Base-by-base conservation (phyloP, 768 basidiomycete species). In the Rhodotorula kratochvilovae region DNA sequence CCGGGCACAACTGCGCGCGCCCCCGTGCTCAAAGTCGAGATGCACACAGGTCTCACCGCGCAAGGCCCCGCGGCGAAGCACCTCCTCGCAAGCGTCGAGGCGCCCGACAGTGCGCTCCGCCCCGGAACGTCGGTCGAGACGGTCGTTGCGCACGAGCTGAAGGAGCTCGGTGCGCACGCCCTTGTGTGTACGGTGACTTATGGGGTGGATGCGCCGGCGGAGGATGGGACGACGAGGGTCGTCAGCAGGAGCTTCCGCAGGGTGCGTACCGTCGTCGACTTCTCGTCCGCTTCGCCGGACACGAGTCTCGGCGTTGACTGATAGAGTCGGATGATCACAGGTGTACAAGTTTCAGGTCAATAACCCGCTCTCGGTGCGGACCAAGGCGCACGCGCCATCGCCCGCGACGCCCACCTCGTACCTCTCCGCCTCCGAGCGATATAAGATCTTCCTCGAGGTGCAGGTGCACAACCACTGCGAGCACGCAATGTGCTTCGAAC, bases 161-260 rank as follows among this genome's bases (percentile, higher is more conserved):
- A 96, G 81, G 93, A 97, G 78, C 83, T 95, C 29, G 92, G 92
- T 1, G 87, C 91, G 78, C 92, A 95, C 79, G 90, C 94, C 19
- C 82, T 97, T 50, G 90, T 87, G 4, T 92, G 91, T 77, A 87
- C 87, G 12, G 90, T 95, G 36, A 85, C 85, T 33, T 96, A 95
- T 82, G 87, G 85, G 23, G 56, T n/a, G n/a, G 83, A 89, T 19
- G 87, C 88, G 5, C 75, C 75, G 3, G 78, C 70, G 0, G 61
- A 70, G 25, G 70, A 53, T 45, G 74, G 75, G 43, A n/a, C 80
- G 82, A 35, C 78, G 84, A 10, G 83, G 85, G 7, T 13, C 83
- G 82, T n/a, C 81, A 84, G 25, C 78, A 81, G 21, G 84, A 86
- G 63, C 84, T 86, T 55, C 77, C 81, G 60, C 91, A 94, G 78